Base-by-base conservation (phyloP, 306 rosid species). In the Chamaecrista fasciculata region DNA sequence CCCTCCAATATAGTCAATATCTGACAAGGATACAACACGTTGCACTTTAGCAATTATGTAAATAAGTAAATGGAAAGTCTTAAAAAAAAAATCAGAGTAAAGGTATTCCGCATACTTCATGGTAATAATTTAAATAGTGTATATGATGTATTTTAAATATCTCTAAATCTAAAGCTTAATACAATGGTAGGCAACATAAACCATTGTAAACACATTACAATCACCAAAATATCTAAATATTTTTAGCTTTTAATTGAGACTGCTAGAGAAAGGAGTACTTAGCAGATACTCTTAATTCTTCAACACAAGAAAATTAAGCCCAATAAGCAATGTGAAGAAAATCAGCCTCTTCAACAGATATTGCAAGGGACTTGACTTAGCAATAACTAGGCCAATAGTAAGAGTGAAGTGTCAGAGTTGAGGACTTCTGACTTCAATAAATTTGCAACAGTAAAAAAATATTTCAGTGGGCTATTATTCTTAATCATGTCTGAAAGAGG, bases 1-100 rank as follows among this genome's bases (percentile, higher is more conserved):
- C 82, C 75, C 80, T 90, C 96, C 73, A 87, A 73, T 19, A 78
- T 47, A 37, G 93, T 87, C 74, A 85, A 79, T 46, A 69, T 73
- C 96, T 90, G 79, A 72, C 69, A 81, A 29, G 52, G 66, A 70
- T 47, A 57, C 8, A 8, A 63, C 50, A 59, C 31, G 34, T 57
- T 40, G 29, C 46, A 59, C 51, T 60, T 71, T 21, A 72, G 64
- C 53, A 52, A 50, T 2, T 40, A 10, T 42, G 62, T 62, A 74
- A 63, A 64, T 59, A 66, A 67, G 64, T 43, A 18, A 49, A 47
- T 53, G 62, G 26, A 18, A 51, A 51, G 25, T 36, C 42, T 36
- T 61, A 61, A 48, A 72, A 48, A 72, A 48, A 12, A 56, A 19
- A 20, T 11, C 42, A 42, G 33, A 42, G 4, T 29, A 11, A 24